phyloP scores from a whole-genome alignment of 495 filamentous ascomycete species.

The Talaromyces ruber region DNA sequence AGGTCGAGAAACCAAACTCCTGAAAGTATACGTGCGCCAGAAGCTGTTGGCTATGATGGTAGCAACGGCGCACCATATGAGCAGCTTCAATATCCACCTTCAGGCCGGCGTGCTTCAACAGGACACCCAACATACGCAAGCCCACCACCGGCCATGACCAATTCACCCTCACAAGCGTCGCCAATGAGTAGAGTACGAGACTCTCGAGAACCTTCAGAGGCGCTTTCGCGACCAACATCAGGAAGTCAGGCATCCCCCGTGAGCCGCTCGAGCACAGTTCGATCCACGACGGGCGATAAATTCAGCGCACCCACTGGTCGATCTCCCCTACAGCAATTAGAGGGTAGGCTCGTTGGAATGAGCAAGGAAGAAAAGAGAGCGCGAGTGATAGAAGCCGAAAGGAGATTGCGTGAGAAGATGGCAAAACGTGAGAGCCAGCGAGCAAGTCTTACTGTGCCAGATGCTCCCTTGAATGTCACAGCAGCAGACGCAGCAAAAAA shows the following conservation, averaged over 20 bases:
- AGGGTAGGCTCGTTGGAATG: conserved; percentile 77
- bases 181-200: conserved; percentile 3
- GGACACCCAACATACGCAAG: background rate
- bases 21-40: background rate
- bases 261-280: conserved; percentile 28
- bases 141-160: background rate
- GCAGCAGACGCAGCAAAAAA: background rate
- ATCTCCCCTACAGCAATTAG: conserved; percentile 86
- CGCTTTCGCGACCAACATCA: conserved; percentile 1
- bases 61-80: background rate
- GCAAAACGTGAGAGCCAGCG: conserved; percentile 23
- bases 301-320: conserved; percentile 61
- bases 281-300: conserved; percentile 22
- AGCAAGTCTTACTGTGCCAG: conserved; percentile 11
- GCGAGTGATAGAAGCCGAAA: conserved; percentile 70
- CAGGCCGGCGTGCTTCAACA: background rate
- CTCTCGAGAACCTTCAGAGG: conserved; percentile 1
- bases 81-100: background rate
- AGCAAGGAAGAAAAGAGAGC: conserved; percentile 88
- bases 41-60: background rate
- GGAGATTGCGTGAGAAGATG: conserved; percentile 41
- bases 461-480: background rate
- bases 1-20: conserved; percentile 11
- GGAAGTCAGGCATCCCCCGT: conserved; percentile 14
- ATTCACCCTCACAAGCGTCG: background rate